A percentile compares a stretch with the other conserved stretches of the same genome.
Conservation (phyloP, 2,329 filamentous ascomycete genomes). For the Sporothrix euskadiensis region DNA sequence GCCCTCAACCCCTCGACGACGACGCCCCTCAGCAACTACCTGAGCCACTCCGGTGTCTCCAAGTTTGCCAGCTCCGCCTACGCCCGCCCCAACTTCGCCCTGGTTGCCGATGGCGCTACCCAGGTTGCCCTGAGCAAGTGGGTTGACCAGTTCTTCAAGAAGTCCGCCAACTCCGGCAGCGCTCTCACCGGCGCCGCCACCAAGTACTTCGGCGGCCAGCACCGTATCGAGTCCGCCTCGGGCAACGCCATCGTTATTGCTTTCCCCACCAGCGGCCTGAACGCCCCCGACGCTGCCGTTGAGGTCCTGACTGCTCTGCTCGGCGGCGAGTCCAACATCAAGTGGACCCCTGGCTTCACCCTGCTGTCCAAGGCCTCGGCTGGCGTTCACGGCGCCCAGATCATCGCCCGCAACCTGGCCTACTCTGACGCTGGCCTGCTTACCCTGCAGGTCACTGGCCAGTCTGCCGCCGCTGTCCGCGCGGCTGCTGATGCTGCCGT, state of each 20-base stretch:
- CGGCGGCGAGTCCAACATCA: constrained; percentile 86
- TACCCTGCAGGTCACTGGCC: constrained; percentile 75
- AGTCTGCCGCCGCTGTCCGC: constrained; percentile 67
- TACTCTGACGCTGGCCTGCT: constrained; percentile 96
- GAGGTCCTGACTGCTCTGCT: constrained; percentile 85
- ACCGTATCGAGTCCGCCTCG: constrained; percentile 74
- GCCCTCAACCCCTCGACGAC: constrained; percentile 72
- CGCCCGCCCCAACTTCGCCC: constrained; percentile 83
- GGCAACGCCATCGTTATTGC: constrained; percentile 86
- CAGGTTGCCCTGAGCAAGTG: constrained; percentile 78
- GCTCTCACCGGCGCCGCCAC: constrained; percentile 62
- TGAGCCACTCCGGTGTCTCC: constrained; percentile 72
- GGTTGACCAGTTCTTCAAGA: constrained; percentile 89
- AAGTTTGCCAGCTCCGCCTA: constrained; percentile 78
- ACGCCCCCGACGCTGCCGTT: constrained; percentile 84
- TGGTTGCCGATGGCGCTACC: constrained; percentile 86
- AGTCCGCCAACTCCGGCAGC: constrained; percentile 55
- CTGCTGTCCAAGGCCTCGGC: constrained; percentile 78
- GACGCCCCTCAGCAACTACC: constrained; percentile 74
- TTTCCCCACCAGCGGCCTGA: constrained; percentile 85
- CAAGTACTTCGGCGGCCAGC: constrained; percentile 95
- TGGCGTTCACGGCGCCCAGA: constrained; percentile 63
- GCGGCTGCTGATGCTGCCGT: constrained; percentile 74
- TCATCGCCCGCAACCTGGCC: constrained; percentile 73
- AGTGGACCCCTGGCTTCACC: constrained; percentile 93